Conservation (phyloP, 352 stramenopile species). For the Phytophthora cryptogea region DNA sequence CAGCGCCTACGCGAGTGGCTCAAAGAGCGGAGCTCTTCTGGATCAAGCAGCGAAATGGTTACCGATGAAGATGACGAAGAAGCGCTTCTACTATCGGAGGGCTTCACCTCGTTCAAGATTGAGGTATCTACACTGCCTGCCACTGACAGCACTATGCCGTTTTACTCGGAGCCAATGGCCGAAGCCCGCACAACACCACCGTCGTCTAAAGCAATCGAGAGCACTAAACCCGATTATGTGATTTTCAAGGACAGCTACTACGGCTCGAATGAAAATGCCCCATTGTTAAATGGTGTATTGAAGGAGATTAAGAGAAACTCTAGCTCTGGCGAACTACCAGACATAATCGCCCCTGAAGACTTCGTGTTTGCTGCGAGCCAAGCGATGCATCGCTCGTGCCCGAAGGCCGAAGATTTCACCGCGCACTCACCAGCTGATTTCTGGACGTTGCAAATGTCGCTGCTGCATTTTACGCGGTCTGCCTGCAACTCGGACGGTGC, state of each 20-base stretch:
- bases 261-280: not conserved
- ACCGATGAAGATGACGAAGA: constrained; percentile 42
- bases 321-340: constrained; percentile 14
- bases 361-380: constrained; percentile 32
- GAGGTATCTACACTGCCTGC: constrained; percentile 4
- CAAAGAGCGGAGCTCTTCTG: constrained; percentile 24
- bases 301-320: constrained; percentile 31
- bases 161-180: constrained; percentile 33
- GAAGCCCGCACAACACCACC: constrained; percentile 6
- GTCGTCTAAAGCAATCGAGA: not conserved
- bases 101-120: constrained; percentile 40
- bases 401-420: constrained; percentile 1
- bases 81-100: constrained; percentile 44
- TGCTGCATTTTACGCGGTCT: constrained; percentile 53
- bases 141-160: constrained; percentile 1
- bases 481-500: constrained; percentile 50
- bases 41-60: constrained; percentile 19
- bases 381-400: constrained; percentile 18
- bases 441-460: constrained; percentile 51
- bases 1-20: constrained; percentile 40
- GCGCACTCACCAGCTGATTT: constrained; percentile 23
- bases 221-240: constrained; percentile 15
- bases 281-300: constrained; percentile 13
- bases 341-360: constrained; percentile 25
- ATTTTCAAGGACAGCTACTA: constrained; percentile 33